Evolutionary conservation across 1,284 basidiomycete genomes (phyloP), one percentile per base, ranked within the genome.

Genomic region (Butyriboletus appendiculatus): DNA sequence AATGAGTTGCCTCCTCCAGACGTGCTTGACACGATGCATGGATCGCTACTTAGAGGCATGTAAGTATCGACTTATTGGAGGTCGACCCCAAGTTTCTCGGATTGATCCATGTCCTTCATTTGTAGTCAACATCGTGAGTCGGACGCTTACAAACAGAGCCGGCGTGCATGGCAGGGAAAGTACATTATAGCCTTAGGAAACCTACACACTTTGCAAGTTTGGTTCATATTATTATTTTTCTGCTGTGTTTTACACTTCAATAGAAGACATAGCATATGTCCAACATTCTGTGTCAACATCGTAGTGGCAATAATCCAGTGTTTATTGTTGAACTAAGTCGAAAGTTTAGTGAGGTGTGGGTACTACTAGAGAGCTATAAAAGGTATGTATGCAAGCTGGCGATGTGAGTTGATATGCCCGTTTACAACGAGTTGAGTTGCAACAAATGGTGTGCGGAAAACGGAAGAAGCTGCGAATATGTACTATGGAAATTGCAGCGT

Each of bases 11-110:
- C 42, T 33, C 14, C 24, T 44, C 14, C 38, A 92, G 90, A 85
- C 82, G 20, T 94, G 91, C 64, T 75, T 94, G 41, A 74, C 81
- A 12, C 77, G 83, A 53, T 94, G 92, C 67, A 77, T 92, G 64
- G 89, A 92, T 53, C 81, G 90, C 39, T 94, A 92, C 68, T 79
- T 94, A 75, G 90, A 93, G 72, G 88, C 89, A 47, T 93, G 90
- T 92, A 64, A 76, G 90, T 59, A 45, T 32, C 26, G 3, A 14
- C 32, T 9, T 37, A 41, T 37, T 26, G n/a, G 41, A 47, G 16
- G 14, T 39, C 22, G 5, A 48, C 11, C 22, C 22, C 7, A 35
- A 30, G 11, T 34, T 47, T 55, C n/a, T n/a, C n/a, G n/a, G 41
- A 62, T 46, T 55, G 40, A 62, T 39, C 4, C 28, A 28, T 18